Conservation (phyloP, 352 stramenopile species). For the Pythium dissotocum region DNA sequence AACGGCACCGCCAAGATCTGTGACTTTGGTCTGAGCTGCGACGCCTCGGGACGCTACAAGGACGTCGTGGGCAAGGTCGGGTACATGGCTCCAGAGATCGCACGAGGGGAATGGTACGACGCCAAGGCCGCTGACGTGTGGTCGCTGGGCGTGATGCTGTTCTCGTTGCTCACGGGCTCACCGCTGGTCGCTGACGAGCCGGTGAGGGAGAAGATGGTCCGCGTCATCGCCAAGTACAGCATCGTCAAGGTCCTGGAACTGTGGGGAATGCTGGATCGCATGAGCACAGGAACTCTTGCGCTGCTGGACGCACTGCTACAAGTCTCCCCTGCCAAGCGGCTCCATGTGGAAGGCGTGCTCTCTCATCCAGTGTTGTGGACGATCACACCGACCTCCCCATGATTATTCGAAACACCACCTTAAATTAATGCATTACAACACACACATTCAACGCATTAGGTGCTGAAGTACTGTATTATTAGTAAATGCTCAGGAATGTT, state of each 20-base stretch:
- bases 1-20: constrained; percentile 43
- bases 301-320: constrained; percentile 54
- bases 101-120: constrained; percentile 37
- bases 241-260: constrained; percentile 57
- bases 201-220: constrained; percentile 39
- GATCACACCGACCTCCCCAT: neutral
- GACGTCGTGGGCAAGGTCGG: constrained; percentile 67
- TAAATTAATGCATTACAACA: neutral
- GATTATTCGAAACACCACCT: neutral
- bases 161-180: constrained; percentile 68
- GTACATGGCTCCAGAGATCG: constrained; percentile 77
- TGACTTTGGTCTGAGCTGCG: constrained; percentile 64
- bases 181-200: constrained; percentile 44
- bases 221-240: constrained; percentile 46
- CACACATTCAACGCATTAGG: no score
- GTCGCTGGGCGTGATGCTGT: constrained; percentile 69
- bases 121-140: constrained; percentile 57
- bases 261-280: constrained; percentile 44
- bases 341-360: constrained; percentile 39
- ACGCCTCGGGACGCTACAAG: constrained; percentile 33
- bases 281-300: constrained; percentile 34
- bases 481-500: no score
- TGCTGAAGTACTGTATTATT: no score
- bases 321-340: constrained; percentile 39
- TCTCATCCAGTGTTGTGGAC: constrained; percentile 21